Conservation (phyloP, 2,329 filamentous ascomycete genomes). For the Penicillium sp. region DNA sequence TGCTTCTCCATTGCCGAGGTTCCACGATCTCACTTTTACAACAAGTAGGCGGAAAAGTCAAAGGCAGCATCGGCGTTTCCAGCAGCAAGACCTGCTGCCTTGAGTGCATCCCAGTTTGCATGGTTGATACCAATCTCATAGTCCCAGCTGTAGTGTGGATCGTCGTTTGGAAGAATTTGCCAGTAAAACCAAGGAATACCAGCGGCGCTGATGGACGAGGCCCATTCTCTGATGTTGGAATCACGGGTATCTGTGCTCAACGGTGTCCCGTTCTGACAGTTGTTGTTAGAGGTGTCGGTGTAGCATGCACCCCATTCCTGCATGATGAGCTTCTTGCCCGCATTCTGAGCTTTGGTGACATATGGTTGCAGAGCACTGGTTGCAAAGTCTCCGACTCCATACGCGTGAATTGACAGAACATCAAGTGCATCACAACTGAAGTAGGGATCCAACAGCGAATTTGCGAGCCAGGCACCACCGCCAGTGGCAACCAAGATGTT, state of each 20-base stretch:
- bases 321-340: slow-evolving; percentile 31
- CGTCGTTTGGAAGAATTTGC: slow-evolving; percentile 30
- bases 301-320: slow-evolving; percentile 30
- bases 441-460: neutral
- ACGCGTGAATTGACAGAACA: slow-evolving; percentile 16
- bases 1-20: too few relatives aligned
- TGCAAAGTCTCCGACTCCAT: slow-evolving; percentile 22
- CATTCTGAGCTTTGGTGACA: slow-evolving; percentile 20
- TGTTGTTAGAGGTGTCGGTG: slow-evolving; percentile 22
- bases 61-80: neutral
- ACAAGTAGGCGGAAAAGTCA: slow-evolving; percentile 1
- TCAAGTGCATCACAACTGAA: neutral
- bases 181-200: slow-evolving; percentile 33
- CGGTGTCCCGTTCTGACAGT: slow-evolving; percentile 14
- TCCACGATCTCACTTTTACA: neutral
- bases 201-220: slow-evolving; percentile 20
- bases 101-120: slow-evolving; percentile 18
- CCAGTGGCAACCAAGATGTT: slow-evolving; percentile 1
- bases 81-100: slow-evolving; percentile 6
- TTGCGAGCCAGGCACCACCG: neutral
- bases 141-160: slow-evolving; percentile 28
- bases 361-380: slow-evolving; percentile 18
- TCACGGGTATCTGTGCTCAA: slow-evolving; percentile 14
- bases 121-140: slow-evolving; percentile 29
- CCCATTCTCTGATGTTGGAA: slow-evolving; percentile 24